Evolutionary conservation across 2,329 filamentous ascomycete genomes (phyloP).

Genomic region (Leptographium flavum): DNA sequence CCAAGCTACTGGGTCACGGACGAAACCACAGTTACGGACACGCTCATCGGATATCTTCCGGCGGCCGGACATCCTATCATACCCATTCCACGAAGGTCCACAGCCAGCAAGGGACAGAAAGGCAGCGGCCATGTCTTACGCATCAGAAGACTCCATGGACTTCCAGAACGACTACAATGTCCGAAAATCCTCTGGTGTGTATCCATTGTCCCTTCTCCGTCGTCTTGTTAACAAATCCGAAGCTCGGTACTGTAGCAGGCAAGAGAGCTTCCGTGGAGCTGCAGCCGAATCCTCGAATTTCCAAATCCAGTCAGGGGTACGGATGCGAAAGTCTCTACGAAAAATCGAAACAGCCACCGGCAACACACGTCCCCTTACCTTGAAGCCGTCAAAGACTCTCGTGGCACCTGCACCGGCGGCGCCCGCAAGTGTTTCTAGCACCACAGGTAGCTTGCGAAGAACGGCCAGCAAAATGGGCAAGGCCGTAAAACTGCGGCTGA

Average conservation of each 20-base stretch:
- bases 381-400: background rate
- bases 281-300: background rate
- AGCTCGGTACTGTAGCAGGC: background rate
- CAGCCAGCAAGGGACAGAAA: background rate
- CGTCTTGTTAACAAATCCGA: background rate
- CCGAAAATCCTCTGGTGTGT: background rate
- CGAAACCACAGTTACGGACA: background rate
- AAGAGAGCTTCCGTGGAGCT: slow-evolving; percentile 1
- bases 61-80: background rate
- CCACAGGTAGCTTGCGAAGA: slow-evolving; percentile 7
- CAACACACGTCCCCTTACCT: background rate
- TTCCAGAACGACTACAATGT: background rate
- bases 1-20: background rate
- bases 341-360: background rate
- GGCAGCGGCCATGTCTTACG: background rate
- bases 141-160: background rate
- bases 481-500: slow-evolving; percentile 5
- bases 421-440: background rate
- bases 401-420: background rate
- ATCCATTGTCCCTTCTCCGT: background rate
- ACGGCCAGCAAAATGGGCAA: slow-evolving; percentile 10
- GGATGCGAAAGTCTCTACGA: slow-evolving; percentile 30
- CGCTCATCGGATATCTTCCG: background rate
- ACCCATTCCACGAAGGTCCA: background rate
- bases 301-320: background rate